Conservation (phyloP, 176 grass and related monocot genomes). For the Bonia amplexicaulis region DNA sequence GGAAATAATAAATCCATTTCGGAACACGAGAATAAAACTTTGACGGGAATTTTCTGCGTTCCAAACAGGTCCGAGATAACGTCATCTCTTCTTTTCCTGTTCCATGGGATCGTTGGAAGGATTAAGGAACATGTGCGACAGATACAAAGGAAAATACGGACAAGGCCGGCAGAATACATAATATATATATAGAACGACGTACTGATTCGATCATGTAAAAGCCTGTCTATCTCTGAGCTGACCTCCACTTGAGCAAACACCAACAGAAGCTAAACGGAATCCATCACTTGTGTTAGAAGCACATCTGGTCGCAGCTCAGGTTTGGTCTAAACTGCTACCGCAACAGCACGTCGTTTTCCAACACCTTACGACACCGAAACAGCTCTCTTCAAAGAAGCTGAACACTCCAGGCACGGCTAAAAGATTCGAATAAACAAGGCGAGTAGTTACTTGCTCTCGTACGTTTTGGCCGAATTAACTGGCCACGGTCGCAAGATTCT, state of each 20-base stretch:
- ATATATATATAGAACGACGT: background rate
- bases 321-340: too few species aligned
- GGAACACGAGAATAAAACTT: too few species aligned
- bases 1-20: too few species aligned
- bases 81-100: background rate
- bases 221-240: background rate
- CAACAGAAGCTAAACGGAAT: background rate
- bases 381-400: too few species aligned
- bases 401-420: background rate
- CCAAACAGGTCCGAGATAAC: too few species aligned
- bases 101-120: background rate
- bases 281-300: background rate
- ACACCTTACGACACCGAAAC: too few species aligned
- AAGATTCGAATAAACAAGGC: background rate
- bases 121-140: background rate
- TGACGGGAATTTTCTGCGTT: too few species aligned
- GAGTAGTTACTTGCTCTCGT: background rate
- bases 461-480: background rate
- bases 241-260: background rate
- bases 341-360: too few species aligned
- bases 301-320: too few species aligned
- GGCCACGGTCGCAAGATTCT: background rate
- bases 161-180: background rate
- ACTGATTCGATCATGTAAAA: background rate
- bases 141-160: background rate